A percentile compares a stretch with the other conserved stretches of the same genome.
Conservation (phyloP, 305 asterid genomes). For the Euphrasia arctica region DNA sequence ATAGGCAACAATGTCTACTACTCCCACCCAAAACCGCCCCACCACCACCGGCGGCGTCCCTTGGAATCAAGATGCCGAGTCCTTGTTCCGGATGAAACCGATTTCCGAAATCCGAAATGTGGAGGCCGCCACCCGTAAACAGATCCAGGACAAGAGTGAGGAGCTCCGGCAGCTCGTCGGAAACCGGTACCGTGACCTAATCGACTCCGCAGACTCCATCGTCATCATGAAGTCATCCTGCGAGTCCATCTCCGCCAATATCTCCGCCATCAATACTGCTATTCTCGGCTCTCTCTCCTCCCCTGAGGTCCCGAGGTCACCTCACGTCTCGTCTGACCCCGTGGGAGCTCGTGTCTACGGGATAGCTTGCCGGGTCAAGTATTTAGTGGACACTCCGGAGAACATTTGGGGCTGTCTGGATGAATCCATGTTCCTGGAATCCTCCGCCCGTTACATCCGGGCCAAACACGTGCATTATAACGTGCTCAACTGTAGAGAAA, state of each 20-base stretch:
- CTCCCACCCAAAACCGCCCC: slow-evolving; percentile 33
- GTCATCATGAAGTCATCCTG: slow-evolving; percentile 90
- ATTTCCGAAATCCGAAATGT: slow-evolving; percentile 79
- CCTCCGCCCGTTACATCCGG: slow-evolving; percentile 83
- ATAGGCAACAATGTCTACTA: slow-evolving; percentile 32
- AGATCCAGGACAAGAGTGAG: slow-evolving; percentile 89
- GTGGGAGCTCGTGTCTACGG: slow-evolving; percentile 66
- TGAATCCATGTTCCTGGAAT: slow-evolving; percentile 87
- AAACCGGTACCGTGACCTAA: slow-evolving; percentile 90
- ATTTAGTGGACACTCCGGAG: slow-evolving; percentile 95
- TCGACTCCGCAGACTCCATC: slow-evolving; percentile 94
- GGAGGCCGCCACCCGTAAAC: slow-evolving; percentile 71
- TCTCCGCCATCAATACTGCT: slow-evolving; percentile 57
- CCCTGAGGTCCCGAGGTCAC: slow-evolving; percentile 55
- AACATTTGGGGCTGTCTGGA: slow-evolving; percentile 99
- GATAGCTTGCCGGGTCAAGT: slow-evolving; percentile 92
- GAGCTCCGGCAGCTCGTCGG: slow-evolving; percentile 93
- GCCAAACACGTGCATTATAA: slow-evolving; percentile 79
- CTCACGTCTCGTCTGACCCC: slow-evolving; percentile 40
- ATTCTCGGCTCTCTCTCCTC: slow-evolving; percentile 65
- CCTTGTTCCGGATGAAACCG: slow-evolving; percentile 75
- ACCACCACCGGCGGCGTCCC: slow-evolving; percentile 33
- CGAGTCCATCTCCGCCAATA: slow-evolving; percentile 71
- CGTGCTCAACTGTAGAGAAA: slow-evolving; percentile 49
- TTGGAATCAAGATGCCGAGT: slow-evolving; percentile 77